Base-by-base conservation (phyloP, 805 yeast genomes). In the Candida dendrica region DNA sequence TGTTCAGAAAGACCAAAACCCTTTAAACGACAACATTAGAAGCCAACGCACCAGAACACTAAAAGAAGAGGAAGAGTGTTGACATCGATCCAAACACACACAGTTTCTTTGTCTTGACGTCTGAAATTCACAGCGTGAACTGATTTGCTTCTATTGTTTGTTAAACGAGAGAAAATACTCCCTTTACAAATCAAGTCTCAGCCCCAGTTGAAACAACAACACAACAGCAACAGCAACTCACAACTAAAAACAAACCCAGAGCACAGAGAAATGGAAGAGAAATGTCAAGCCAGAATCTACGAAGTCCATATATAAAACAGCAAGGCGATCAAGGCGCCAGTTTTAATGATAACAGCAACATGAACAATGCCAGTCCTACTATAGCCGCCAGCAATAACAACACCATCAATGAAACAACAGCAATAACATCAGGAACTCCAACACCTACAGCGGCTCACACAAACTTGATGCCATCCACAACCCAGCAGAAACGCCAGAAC, bases 401-500 rank as follows among this genome's bases (percentile, higher is more conserved):
- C 22, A 16, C 15, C 17, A 24, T 18, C 33, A 27, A 36, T 37
- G 38, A 41, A 33, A 42, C 20, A 18, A 37, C 29, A 36, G 34
- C 34, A 40, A 39, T 11, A 22, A 22, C 24, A 22, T 22, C 24
- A 22, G 24, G 24, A 22, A 22, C 24, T 6, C 24, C 24, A 22
- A 22, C 24, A 22, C 24, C 24, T 22, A 8, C 8, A 22, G 24
- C 24, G 24, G 24, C 24, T 22, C 6, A 6, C 8, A 22, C 24
- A 8, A 22, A 22, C 24, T 22, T 6, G 19, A 37, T 26, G 36
- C 39, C 42, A 39, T 40, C 31, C 38, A 47, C 41, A 36, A 38
- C 29, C 34, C 38, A 34, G 17, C 44, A 42, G 19, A 42, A 42
- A 30, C 38, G 44, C 26, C 44, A 42, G 18, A 42, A 42, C 19